These are phyloP conservation scores for Capsicum chinense DNA, from an alignment of 257 asterid genomes.

Conservation along the genomic window DNA sequence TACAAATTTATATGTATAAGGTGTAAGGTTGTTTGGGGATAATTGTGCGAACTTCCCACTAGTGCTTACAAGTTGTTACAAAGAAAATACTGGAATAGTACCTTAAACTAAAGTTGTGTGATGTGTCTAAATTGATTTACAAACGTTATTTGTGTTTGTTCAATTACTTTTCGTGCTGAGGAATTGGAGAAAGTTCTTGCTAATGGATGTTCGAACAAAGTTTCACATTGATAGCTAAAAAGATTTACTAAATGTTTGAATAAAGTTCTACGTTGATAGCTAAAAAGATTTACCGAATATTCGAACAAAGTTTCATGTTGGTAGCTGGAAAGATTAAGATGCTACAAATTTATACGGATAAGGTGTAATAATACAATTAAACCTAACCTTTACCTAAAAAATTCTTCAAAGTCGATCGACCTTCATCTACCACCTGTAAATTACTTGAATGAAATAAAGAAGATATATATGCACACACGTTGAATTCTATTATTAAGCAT, in stretches of 20 bases:
- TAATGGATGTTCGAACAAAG: background rate
- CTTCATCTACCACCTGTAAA: no score
- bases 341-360: background rate
- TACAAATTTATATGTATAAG: background rate
- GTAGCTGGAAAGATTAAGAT: background rate
- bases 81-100: background rate
- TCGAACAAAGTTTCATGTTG: background rate
- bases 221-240: no score
- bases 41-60: background rate
- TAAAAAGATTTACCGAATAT: background rate
- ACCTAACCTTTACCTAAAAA: no score
- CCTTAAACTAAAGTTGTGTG: no score
- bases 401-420: no score
- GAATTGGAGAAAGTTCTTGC: slow-evolving; percentile 38
- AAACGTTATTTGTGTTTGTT: no score
- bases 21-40: background rate
- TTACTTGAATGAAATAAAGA: no score
- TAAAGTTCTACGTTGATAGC: background rate
- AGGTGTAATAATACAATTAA: background rate
- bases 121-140: no score
- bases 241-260: background rate
- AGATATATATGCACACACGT: no score
- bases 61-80: background rate
- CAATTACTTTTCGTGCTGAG: slow-evolving; percentile 34
- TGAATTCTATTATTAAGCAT: no score